Conservation (phyloP, 192 early-diverging fungal genomes). For the Gamsiella multidivaricata region DNA sequence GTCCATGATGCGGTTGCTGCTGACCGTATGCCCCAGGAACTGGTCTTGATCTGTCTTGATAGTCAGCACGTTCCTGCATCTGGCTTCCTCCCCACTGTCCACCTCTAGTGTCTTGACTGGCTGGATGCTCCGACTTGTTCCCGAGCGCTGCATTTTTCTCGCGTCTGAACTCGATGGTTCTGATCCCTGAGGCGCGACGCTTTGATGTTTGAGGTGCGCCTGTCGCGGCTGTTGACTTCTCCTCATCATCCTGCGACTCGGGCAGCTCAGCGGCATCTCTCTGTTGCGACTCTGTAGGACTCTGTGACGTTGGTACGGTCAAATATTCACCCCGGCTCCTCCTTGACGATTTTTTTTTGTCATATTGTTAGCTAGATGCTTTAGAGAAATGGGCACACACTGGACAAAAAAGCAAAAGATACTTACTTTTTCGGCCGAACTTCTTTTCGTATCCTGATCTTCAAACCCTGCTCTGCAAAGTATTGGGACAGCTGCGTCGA, state of each 20-base stretch:
- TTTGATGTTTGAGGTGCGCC: constrained; percentile 11
- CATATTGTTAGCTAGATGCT: too few relatives aligned
- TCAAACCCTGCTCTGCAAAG: constrained; percentile 97
- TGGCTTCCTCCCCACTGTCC: constrained; percentile 1
- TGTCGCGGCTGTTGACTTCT: background rate
- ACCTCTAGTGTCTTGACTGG: background rate
- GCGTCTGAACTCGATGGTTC: constrained; percentile 8
- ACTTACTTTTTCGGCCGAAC: constrained; percentile 59
- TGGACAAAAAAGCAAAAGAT: too few relatives aligned
- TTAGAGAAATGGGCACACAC: too few relatives aligned
- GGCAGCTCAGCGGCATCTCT: background rate
- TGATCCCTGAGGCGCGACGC: constrained; percentile 21
- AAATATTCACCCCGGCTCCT: constrained; percentile 23
- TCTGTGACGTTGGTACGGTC: constrained; percentile 13
- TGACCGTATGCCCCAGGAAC: background rate
- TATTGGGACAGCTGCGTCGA: constrained; percentile 88
- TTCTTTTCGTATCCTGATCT: constrained; percentile 95
- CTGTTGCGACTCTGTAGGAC: constrained; percentile 23
- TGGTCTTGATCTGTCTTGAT: constrained; percentile 2
- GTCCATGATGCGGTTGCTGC: background rate
- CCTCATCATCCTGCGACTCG: constrained; percentile 30
- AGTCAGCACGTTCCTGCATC: background rate
- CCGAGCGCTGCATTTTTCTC: background rate
- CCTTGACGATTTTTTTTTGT: constrained; percentile 5
- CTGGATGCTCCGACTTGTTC: background rate